These are phyloP conservation scores for Trichoderma arundinaceum DNA, from an alignment of 2,329 filamentous ascomycete genomes.

Conservation along the genomic window DNA sequence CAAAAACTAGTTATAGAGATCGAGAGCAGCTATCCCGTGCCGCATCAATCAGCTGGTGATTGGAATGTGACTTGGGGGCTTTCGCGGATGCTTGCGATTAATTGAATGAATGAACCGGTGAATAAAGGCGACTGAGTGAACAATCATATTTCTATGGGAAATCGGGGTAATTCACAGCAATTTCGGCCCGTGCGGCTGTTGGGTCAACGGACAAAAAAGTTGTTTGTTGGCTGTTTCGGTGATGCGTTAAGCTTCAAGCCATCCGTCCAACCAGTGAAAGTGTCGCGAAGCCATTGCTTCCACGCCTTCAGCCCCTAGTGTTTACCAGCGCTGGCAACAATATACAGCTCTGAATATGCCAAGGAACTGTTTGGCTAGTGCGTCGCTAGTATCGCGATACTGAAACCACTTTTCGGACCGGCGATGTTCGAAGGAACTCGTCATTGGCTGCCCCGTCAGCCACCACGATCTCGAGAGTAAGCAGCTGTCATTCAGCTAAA, in stretches of 20 bases:
- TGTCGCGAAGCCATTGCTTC: not conserved
- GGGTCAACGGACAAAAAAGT: no score
- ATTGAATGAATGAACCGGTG: not conserved
- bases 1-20: not conserved
- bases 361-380: conserved; percentile 4
- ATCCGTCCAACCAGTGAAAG: not conserved
- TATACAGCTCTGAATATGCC: no score
- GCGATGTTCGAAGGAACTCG: not conserved
- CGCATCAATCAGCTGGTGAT: not conserved
- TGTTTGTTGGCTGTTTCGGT: not conserved
- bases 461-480: conserved; percentile 3
- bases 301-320: no score
- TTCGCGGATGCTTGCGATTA: no score
- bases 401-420: not conserved
- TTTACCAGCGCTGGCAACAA: no score
- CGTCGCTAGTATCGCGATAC: not conserved
- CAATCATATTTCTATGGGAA: not conserved
- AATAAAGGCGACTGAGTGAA: not conserved
- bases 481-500: conserved; percentile 1
- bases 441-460: conserved; percentile 14
- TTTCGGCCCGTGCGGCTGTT: conserved; percentile 17
- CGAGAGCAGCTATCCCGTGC: not conserved
- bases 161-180: not conserved
- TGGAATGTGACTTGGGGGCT: not conserved
- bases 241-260: conserved; percentile 20